A percentile compares a stretch with the other conserved stretches of the same genome.
Conservation (phyloP, 75 land plant genomes). For the Pseudotsuga menziesii region DNA sequence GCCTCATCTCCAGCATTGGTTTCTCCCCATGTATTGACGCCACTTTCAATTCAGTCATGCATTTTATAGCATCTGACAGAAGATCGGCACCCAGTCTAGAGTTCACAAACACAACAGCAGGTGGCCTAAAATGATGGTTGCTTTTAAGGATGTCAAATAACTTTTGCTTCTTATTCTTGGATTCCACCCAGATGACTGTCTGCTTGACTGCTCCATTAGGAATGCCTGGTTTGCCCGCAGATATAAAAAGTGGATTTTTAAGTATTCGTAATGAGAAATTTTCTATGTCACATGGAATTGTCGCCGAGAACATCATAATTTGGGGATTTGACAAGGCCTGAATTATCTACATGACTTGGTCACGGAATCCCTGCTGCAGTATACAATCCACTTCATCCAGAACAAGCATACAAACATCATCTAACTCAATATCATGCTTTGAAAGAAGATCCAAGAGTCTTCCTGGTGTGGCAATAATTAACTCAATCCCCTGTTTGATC, state of each 20-base stretch:
- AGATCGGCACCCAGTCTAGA: slow-evolving; percentile 86
- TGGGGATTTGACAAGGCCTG: slow-evolving; percentile 72
- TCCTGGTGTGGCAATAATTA: slow-evolving; percentile 87
- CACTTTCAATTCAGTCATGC: slow-evolving; percentile 52
- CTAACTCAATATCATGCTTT: slow-evolving; percentile 58
- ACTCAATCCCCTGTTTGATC: slow-evolving; percentile 72
- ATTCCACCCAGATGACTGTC: slow-evolving; percentile 78
- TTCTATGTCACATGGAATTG: slow-evolving; percentile 64
- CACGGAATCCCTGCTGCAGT: slow-evolving; percentile 78
- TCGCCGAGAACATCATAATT: slow-evolving; percentile 84
- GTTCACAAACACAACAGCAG: slow-evolving; percentile 78
- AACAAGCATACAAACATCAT: slow-evolving; percentile 59
- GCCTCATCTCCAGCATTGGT: slow-evolving; percentile 81
- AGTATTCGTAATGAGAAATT: slow-evolving; percentile 42
- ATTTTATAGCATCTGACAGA: slow-evolving; percentile 65
- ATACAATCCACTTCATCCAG: slow-evolving; percentile 93
- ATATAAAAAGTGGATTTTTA: slow-evolving; percentile 42
- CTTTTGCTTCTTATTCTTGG: slow-evolving; percentile 85
- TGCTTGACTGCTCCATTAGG: slow-evolving; percentile 72
- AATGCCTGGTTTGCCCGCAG: slow-evolving; percentile 48
- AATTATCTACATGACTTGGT: slow-evolving; percentile 85
- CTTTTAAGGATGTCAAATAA: slow-evolving; percentile 79
- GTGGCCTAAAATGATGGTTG: slow-evolving; percentile 70
- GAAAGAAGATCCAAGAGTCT: slow-evolving; percentile 74
- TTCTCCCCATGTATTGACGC: slow-evolving; percentile 86